Percentiles rank a stretch among this genome's conserved stretches.
Evolutionary conservation across 2,329 filamentous ascomycete species (phyloP).

Genomic region (Thelonectria discophora): DNA sequence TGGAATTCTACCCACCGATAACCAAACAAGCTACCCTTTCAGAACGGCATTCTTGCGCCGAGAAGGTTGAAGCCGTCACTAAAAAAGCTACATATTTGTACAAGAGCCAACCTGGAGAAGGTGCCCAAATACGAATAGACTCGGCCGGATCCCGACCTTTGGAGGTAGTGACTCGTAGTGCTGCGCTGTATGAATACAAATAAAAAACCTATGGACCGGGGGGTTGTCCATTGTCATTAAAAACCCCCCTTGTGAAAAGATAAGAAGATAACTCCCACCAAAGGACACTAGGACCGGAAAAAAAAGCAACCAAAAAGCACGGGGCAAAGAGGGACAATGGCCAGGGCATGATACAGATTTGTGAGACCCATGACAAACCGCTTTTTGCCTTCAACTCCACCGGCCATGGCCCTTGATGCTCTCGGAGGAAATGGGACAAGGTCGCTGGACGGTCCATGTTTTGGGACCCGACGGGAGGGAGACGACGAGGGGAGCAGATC

Average conservation of each 20-base stretch:
- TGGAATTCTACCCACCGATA: not conserved
- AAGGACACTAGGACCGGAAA: no score
- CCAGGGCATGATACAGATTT: no score
- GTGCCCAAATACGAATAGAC: not conserved
- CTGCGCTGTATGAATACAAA: not conserved
- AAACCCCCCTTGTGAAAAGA: not conserved
- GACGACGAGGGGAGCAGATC: constrained; percentile 13
- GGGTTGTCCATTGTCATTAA: not conserved
- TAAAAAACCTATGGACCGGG: not conserved
- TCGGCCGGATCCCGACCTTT: constrained; percentile 6
- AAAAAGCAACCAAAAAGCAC: not conserved
- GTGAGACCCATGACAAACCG: constrained; percentile 28
- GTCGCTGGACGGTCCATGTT: not conserved
- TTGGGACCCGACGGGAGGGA: not conserved
- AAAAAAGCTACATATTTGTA: no score
- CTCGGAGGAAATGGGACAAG: not conserved
- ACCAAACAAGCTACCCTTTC: not conserved
- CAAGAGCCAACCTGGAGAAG: no score
- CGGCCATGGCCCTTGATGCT: not conserved
- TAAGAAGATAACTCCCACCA: not conserved
- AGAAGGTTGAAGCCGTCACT: constrained; percentile 1
- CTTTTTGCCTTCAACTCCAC: not conserved
- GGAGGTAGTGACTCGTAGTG: not conserved
- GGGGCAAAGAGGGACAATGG: no score
- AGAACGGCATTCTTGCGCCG: not conserved